A percentile compares a stretch with the other conserved stretches of the same genome.
These are phyloP conservation scores for Ramaria sp. DNA, from an alignment of 768 basidiomycete species.

Conservation along the genomic window DNA sequence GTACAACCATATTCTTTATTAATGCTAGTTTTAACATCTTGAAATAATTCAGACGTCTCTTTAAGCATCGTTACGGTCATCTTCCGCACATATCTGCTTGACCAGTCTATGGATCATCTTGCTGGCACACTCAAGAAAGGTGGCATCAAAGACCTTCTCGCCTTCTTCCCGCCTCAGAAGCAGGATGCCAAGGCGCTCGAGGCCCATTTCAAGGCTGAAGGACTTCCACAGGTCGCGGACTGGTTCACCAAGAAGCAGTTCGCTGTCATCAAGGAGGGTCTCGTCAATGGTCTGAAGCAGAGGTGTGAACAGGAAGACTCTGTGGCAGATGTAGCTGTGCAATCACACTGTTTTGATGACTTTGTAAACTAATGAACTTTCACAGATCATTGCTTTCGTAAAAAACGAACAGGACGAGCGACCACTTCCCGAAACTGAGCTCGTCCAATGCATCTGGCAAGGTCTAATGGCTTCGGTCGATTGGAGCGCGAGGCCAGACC, in stretches of 20 bases:
- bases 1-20: slow-evolving; percentile 8
- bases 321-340: slow-evolving; percentile 47
- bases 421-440: slow-evolving; percentile 76
- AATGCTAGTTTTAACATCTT: neutral
- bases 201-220: slow-evolving; percentile 77
- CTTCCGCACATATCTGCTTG: slow-evolving; percentile 70
- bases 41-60: slow-evolving; percentile 51
- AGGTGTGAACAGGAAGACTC: slow-evolving; percentile 62
- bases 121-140: slow-evolving; percentile 72
- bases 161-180: slow-evolving; percentile 82
- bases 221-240: slow-evolving; percentile 71
- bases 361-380: neutral
- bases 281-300: slow-evolving; percentile 58
- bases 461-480: slow-evolving; percentile 83
- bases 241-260: slow-evolving; percentile 93
- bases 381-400: slow-evolving; percentile 67
- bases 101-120: slow-evolving; percentile 87
- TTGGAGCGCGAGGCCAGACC: slow-evolving; percentile 83
- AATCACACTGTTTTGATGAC: slow-evolving; percentile 2
- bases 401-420: slow-evolving; percentile 63
- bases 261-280: slow-evolving; percentile 67
- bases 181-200: slow-evolving; percentile 66
- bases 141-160: slow-evolving; percentile 73
- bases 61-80: slow-evolving; percentile 65
- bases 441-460: slow-evolving; percentile 86